Evolutionary conservation across 2,329 filamentous ascomycete genomes (phyloP).

Genomic region (Dendrostoma leiphaemia): DNA sequence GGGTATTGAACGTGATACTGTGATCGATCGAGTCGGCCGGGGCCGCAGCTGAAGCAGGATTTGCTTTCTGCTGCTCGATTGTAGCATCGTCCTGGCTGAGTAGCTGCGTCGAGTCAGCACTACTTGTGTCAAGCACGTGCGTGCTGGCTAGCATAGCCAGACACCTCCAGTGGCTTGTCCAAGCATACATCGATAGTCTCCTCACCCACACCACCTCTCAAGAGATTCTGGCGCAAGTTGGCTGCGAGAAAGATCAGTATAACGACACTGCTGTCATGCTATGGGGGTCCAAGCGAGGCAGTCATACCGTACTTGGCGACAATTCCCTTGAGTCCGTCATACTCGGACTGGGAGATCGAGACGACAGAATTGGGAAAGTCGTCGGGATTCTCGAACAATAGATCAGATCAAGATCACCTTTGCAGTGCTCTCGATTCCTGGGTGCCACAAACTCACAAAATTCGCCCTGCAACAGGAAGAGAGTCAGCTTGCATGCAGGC

Average conservation of each 20-base stretch:
- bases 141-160: not conserved
- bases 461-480: constrained; percentile 37
- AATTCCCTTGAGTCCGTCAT: constrained; percentile 54
- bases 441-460: constrained; percentile 39
- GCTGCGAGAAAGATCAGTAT: constrained; percentile 28
- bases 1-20: not conserved
- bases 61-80: constrained; percentile 19
- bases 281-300: constrained; percentile 2
- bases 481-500: constrained; percentile 1
- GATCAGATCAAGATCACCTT: constrained; percentile 8
- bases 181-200: constrained; percentile 44
- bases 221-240: constrained; percentile 48
- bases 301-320: constrained; percentile 55
- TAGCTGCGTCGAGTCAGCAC: constrained; percentile 18
- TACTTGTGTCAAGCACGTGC: not conserved
- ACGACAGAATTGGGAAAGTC: constrained; percentile 39
- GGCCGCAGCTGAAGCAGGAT: not conserved
- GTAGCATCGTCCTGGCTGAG: constrained; percentile 29
- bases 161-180: not conserved
- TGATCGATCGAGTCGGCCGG: constrained; percentile 1
- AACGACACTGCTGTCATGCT: no score
- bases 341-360: constrained; percentile 58
- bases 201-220: constrained; percentile 46
- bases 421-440: constrained; percentile 7
- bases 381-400: constrained; percentile 17